These are phyloP conservation scores for Trichophyton benhamiae DNA, from an alignment of 2,329 filamentous ascomycete genomes.

Conservation along the genomic window DNA sequence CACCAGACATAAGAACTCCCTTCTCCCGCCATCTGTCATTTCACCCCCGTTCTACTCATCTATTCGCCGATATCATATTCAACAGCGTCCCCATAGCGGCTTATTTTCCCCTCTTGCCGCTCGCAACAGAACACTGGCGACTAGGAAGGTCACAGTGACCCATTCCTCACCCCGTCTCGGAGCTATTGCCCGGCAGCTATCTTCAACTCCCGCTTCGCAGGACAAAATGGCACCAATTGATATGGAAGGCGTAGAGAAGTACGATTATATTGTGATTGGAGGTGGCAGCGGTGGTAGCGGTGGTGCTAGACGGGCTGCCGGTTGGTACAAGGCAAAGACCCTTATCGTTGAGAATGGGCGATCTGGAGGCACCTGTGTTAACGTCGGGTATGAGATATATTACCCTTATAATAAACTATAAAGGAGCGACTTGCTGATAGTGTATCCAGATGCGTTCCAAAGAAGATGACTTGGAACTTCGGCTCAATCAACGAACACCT, in stretches of 20 bases:
- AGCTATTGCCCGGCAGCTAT: conserved; percentile 32
- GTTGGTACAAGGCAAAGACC: conserved; percentile 42
- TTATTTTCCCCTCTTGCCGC: conserved; percentile 1
- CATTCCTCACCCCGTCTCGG: conserved; percentile 24
- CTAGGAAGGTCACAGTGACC: background rate
- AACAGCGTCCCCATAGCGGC: background rate
- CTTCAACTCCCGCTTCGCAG: conserved; percentile 9
- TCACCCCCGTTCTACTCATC: background rate
- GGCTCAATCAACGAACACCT: conserved; percentile 39
- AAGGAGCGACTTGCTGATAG: background rate
- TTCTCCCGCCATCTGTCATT: background rate
- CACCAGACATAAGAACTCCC: background rate
- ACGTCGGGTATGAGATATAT: conserved; percentile 36
- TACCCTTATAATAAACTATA: background rate
- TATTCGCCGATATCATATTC: background rate
- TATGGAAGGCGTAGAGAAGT: conserved; percentile 30
- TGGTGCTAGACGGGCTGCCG: conserved; percentile 38
- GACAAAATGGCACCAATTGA: conserved; percentile 29
- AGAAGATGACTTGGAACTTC: conserved; percentile 44
- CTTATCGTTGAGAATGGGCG: conserved; percentile 39
- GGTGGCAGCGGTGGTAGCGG: conserved; percentile 43
- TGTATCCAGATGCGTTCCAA: conserved; percentile 37
- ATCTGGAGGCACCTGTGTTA: conserved; percentile 41
- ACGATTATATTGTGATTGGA: conserved; percentile 45
- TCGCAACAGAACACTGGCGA: background rate